Evolutionary conservation across 2,329 filamentous ascomycete genomes (phyloP).

Genomic region (Aspergillus awamori): DNA sequence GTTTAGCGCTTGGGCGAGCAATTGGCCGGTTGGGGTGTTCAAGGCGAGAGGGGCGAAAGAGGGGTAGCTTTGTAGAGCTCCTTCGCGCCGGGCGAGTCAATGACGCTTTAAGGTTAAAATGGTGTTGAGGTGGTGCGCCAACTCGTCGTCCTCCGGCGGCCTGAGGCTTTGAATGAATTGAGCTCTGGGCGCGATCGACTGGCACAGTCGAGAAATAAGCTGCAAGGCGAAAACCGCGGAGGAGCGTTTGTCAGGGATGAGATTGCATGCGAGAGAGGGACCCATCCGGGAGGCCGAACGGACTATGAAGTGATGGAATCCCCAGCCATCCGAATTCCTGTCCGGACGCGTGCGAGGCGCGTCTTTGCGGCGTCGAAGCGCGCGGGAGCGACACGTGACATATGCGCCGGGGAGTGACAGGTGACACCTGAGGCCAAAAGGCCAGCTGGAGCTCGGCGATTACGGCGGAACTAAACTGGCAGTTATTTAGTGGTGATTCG

Average conservation of each 20-base stretch:
- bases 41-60: neutral
- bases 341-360: conserved; percentile 27
- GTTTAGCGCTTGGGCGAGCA: conserved; percentile 1
- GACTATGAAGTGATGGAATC: neutral
- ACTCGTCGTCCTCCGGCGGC: neutral
- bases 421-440: conserved; percentile 22
- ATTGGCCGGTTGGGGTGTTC: neutral
- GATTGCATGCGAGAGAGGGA: neutral
- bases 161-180: neutral
- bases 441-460: conserved; percentile 26
- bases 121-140: neutral
- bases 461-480: neutral
- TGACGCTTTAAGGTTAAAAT: neutral
- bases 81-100: neutral
- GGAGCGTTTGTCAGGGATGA: neutral
- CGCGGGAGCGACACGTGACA: conserved; percentile 11
- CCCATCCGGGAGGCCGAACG: neutral
- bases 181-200: neutral
- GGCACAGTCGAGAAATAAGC: neutral
- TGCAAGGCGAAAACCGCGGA: neutral
- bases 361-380: conserved; percentile 10
- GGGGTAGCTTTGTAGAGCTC: neutral
- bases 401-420: neutral
- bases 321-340: conserved; percentile 23
- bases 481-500: neutral